phyloP scores from a whole-genome alignment of 23 red algal genomes.

The Gracilaria vermiculophylla region DNA sequence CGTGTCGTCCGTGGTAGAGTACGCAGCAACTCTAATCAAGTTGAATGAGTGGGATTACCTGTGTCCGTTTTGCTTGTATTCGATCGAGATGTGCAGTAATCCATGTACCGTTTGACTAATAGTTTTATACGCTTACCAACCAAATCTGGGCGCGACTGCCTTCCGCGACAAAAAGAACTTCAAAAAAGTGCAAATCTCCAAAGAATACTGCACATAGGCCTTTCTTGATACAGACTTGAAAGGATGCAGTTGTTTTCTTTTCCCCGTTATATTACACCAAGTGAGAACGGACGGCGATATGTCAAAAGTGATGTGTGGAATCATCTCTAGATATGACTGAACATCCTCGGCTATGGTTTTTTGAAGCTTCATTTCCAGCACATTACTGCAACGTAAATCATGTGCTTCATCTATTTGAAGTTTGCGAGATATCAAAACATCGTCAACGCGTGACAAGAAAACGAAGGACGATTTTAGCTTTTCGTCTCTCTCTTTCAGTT shows the following conservation, averaged over 20 bases:
- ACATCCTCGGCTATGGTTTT: neutral
- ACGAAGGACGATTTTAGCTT: neutral
- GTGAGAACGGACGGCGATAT: neutral
- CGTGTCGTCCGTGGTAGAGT: neutral
- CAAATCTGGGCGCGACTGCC: neutral
- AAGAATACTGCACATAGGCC: neutral
- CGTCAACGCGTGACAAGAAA: neutral
- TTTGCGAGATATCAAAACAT: neutral
- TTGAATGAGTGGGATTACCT: no score
- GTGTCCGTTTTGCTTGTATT: no score
- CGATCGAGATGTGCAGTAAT: neutral
- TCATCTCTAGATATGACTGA: neutral
- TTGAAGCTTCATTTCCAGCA: no score
- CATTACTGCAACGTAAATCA: neutral
- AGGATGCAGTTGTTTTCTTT: neutral
- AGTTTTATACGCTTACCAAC: neutral
- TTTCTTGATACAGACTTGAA: neutral
- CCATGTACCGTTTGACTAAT: neutral
- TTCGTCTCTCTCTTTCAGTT: neutral
- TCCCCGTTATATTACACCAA: neutral
- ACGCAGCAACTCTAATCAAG: no score
- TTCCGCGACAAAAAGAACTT: neutral
- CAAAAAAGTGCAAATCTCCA: neutral
- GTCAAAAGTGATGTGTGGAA: neutral
- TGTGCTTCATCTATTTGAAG: neutral